Conservation (phyloP, 371 early-diverging fungal genomes). For the Actinomortierella ambigua region DNA sequence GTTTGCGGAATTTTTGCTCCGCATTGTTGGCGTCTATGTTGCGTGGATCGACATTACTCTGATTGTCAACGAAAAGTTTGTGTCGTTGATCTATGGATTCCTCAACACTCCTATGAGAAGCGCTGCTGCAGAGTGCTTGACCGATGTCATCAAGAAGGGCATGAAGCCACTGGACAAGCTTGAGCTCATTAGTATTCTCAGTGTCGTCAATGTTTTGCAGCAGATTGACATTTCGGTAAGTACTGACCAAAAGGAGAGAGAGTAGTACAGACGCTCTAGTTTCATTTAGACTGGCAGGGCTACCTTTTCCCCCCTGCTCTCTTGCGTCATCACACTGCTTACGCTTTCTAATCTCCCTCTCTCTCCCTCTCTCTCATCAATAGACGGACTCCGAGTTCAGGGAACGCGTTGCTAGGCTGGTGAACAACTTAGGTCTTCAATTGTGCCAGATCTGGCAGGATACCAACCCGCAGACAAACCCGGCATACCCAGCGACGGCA, state of each 20-base stretch:
- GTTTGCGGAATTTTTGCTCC: constrained; percentile 68
- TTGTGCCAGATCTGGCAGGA: constrained; percentile 81
- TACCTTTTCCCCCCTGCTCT: no score
- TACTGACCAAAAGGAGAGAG: no score
- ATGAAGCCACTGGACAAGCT: constrained; percentile 91
- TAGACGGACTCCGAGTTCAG: constrained; percentile 78
- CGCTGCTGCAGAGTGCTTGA: constrained; percentile 82
- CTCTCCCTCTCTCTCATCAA: background rate
- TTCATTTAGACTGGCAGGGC: no score
- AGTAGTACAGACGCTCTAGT: no score
- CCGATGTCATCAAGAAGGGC: constrained; percentile 89
- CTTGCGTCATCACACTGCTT: no score
- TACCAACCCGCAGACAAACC: constrained; percentile 34
- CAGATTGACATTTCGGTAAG: constrained; percentile 41
- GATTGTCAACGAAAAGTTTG: constrained; percentile 84
- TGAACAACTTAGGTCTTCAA: constrained; percentile 84
- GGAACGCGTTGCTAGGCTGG: constrained; percentile 81
- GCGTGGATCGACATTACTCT: constrained; percentile 95
- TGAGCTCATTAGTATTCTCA: constrained; percentile 79
- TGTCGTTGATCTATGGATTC: constrained; percentile 76
- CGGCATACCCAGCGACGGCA: constrained; percentile 26
- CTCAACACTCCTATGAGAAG: constrained; percentile 66
- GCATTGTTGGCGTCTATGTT: constrained; percentile 68
- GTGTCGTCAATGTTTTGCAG: constrained; percentile 68
- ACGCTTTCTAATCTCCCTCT: background rate